Base-by-base conservation (phyloP, 768 basidiomycete genomes). In the Suillus alpinus region DNA sequence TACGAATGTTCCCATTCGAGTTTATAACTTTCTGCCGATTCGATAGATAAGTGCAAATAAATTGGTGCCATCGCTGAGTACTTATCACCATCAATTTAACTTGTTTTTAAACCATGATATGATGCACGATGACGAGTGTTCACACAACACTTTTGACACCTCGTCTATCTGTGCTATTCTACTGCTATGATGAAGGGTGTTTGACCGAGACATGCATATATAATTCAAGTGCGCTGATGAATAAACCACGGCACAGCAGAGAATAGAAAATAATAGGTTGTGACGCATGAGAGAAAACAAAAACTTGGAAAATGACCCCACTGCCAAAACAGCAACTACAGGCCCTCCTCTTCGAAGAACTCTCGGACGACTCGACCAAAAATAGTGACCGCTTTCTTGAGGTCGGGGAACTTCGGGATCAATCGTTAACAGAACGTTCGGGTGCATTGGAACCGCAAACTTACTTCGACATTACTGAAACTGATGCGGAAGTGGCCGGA, bases 401-500 rank as follows among this genome's bases (percentile, higher is more conserved):
- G 67, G 16, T 77, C 64, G 37, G 63, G 53, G 43, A 64, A 65
- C 75, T 76, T 50, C 26, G 32, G 43, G 13, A 51, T 18, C 6
- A n/a, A 44, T 23, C 31, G 14, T 32, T 12, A 49, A 44, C 37
- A 31, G 18, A 44, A 34, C 16, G 40, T 16, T 23, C 16, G 26
- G 14, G 29, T 50, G 29, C 29, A 49, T 31, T 50, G 9, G 18
- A 51, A 47, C 16, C 8, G 63, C 29, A 51, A 12, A 65, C 78
- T 60, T 64, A 87, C 86, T 70, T 81, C 76, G 36, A 73, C 74
- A 62, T 80, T 79, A 65, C 84, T 86, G 71, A 83, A 87, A 67
- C 80, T 82, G 52, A 87, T 70, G 3, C 86, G 79, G 69, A 83
- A 81, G 67, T 87, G 85, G 1, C 84, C 86, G 26, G 73, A 63